These are phyloP conservation scores for Cladosporium cucumerinum DNA, from an alignment of 2,329 filamentous ascomycete genomes.

Conservation along the genomic window DNA sequence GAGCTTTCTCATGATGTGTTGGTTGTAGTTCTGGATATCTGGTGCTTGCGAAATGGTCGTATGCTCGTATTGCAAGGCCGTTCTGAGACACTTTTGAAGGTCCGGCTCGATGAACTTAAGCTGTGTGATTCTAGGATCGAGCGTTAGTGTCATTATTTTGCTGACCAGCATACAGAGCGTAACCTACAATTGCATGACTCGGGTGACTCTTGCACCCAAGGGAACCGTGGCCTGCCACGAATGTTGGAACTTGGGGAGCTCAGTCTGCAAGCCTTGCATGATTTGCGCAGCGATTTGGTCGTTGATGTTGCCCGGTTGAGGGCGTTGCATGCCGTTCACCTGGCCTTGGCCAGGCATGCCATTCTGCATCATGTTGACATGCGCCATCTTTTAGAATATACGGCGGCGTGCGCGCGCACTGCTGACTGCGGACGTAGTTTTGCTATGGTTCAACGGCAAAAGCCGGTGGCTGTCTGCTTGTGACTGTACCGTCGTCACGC, in stretches of 20 bases:
- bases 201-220: conserved; percentile 26
- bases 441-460: not conserved
- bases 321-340: conserved; percentile 28
- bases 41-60: conserved; percentile 23
- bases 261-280: conserved; percentile 25
- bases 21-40: conserved; percentile 27
- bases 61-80: conserved; percentile 29
- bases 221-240: conserved; percentile 36
- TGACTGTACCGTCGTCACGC: conserved; percentile 2
- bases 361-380: conserved; percentile 19
- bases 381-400: conserved; percentile 5
- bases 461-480: conserved; percentile 2
- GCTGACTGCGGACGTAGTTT: not conserved
- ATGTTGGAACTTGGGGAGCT: conserved; percentile 20
- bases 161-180: not conserved
- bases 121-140: conserved; percentile 21
- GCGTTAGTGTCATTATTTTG: not conserved
- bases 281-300: conserved; percentile 28
- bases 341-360: conserved; percentile 18
- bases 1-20: conserved; percentile 28
- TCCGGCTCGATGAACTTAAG: conserved; percentile 25
- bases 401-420: not conserved
- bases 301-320: conserved; percentile 25
- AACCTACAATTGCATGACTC: conserved; percentile 35
- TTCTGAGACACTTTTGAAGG: conserved; percentile 24